Base-by-base conservation (phyloP, 2,329 filamentous ascomycete species). In the Thelonectria rubi region DNA sequence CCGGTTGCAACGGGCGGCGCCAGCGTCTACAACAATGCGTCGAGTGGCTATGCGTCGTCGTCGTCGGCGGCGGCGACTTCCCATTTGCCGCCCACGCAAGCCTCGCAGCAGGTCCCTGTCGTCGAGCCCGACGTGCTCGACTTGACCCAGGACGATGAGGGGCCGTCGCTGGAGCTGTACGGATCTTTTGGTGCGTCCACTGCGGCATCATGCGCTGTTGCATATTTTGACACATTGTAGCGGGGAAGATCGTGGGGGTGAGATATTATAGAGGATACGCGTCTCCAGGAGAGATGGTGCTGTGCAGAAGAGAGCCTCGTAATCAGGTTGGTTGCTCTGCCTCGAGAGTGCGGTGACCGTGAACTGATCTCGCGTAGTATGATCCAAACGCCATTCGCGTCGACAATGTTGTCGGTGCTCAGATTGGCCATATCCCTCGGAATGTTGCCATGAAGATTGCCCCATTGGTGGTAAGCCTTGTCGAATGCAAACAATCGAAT, bases 361-460 rank as follows among this genome's bases (percentile, higher is more conserved):
- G 8, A 52, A 56, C 54, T 61, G 32, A 61, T 45, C 21, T 26
- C 17, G 10, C 5, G n/a, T 54, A 80, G 67, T 91, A 90, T 72
- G 91, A 95, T 72, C 65, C 68, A 6, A 95, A 95, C 76, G 92
- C 92, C 0, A 92, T 96, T 59, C 86, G 87, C 5, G 86, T 96
- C 1, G 84, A 91, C 69, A 96, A 95, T 74, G 91, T 94, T 14
- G 84, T 91, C 71, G 85, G 87, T 15, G 74, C 76, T 8, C 92
- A 96, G 70, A 91, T 97, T 68, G 93, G 93, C 1, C 92, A 97
- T 75, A 81, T 97, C 42, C 90, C 91, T 7, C 82, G 86, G 12
- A 81, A 77, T 1, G 72, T 92, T 20, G 92, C 88, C 1, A 78
- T 81, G n/a, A 94, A 91, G 75, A 78, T 97, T 55, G 88, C 91